Evolutionary conservation across 352 stramenopile species (phyloP), one percentile per base, ranked within the genome.

Genomic region (Globisporangium lucens): DNA sequence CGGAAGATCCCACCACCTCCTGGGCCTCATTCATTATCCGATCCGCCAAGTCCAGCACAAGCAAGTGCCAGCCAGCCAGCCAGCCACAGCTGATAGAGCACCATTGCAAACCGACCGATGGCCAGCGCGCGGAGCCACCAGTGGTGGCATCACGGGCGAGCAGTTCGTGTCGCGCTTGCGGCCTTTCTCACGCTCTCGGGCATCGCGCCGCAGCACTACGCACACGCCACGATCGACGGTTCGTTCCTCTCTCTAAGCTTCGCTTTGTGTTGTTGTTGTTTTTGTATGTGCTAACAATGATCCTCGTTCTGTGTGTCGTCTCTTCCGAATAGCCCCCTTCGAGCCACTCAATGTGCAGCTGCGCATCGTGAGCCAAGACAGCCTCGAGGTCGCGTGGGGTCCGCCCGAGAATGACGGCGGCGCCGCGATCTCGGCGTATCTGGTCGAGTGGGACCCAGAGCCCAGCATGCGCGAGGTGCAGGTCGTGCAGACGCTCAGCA

Each of bases 371-470:
- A 90, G 86, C 51, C 77, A 90, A 13, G 82, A 97, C 64, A 82
- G 77, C 38, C 67, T 97, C 8, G 61, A 78, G 20, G 78, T 96
- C 3, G 71, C 74, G 7, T 97, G 92, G 79, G 75, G 90, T 35
- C 89, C 91, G 38, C 88, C 91, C 0, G 63, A 75, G 20, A 71
- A 65, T 24, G 86, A 97, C 66, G 89, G 90, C n/a, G 89, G 86
- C 46, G 80, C 87, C 17, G 78, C 86, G 0, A 72, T 97, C 43
- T 89, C 83, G 1, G 80, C 78, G 12, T 94, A 94, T 63, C 59
- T 92, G 36, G 82, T 98, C 49, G 89, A 98, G 67, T 98, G 93
- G 78, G 96, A 99, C 71, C 97, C 93, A 9, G 81, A 92, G 56
- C 89, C 91, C 15, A 93, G 93, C 36, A 81, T 86, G 17, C 81